Base-by-base conservation (phyloP, 768 basidiomycete species). In the Dacryopinax spathularia region DNA sequence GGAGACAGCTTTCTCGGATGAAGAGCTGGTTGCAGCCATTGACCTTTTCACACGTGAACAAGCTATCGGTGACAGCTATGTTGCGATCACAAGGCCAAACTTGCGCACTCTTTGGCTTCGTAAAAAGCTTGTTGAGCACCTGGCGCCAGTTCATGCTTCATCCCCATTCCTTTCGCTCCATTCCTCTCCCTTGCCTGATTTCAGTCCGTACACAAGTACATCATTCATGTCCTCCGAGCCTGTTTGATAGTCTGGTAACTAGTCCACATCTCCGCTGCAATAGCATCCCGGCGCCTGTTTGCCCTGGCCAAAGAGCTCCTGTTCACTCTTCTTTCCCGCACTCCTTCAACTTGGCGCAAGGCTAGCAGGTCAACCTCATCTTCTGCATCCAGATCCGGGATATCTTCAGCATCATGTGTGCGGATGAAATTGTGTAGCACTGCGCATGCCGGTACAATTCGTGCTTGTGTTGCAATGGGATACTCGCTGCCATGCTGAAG, bases 261-360 rank as follows among this genome's bases (percentile, higher is more conserved):
- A 7, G 66, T 63, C 74, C 74, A 75, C 72, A 74, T 74, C 18
- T n/a, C 67, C 44, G 66, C 15, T 59, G 73, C 73, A 64, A 74
- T 74, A 1, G 33, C 36, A 67, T 75, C 74, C 22, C 67, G 63
- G 18, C 56, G 59, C 2, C 5, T 61, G 27, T 66, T 65, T 63
- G 62, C 62, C 9, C 43, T 15, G 6, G 22, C 34, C n/a, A 16
- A 18, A 13, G 35, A 37, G n/a, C 20, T 5, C 15, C 6, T 22
- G 59, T 35, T 20, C 18, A n/a, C 36, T 15, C 13, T 33, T 22
- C 62, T 39, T 18, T 10, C 39, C 22, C 39, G 5, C 22, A 22
- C 18, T 4, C 39, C 18, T 22, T 41, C 7, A 41, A 41, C 18
- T 18, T 41, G 18, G 39, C 39, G 39, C 39, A 22, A 22, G 18